phyloP scores from a whole-genome alignment of 2,329 filamentous ascomycete species.

The Pseudogymnoascus sp. region DNA sequence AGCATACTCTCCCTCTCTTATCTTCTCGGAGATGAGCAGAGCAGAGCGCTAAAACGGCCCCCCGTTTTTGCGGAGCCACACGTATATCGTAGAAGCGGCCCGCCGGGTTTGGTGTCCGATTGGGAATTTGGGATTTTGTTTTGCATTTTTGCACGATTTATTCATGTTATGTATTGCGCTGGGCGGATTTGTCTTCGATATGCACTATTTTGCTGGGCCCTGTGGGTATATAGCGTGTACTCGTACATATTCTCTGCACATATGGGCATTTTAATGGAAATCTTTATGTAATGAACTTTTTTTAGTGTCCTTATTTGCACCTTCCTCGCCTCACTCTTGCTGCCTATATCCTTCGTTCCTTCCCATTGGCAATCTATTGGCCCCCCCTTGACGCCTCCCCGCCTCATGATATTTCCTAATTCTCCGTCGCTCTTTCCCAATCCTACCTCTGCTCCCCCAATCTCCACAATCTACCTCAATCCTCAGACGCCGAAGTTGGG shows the following conservation, averaged over 20 bases:
- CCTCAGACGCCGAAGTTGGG: too few species aligned
- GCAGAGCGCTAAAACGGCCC: not conserved
- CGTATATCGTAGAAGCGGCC: constrained; percentile 4
- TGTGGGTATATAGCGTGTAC: constrained; percentile 1
- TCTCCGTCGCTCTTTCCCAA: not conserved
- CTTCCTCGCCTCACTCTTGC: not conserved
- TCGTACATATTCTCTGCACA: not conserved
- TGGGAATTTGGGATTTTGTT: not conserved
- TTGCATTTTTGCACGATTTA: not conserved
- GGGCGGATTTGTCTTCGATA: not conserved
- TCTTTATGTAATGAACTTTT: not conserved
- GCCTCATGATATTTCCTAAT: not conserved
- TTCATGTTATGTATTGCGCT: not conserved
- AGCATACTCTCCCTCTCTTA: not conserved
- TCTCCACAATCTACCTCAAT: too few species aligned
- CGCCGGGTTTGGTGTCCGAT: constrained; percentile 7
- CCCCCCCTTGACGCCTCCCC: not conserved
- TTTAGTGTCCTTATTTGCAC: not conserved
- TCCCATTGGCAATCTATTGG: not conserved
- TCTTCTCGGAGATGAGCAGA: not conserved
- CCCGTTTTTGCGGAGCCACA: constrained; percentile 7
- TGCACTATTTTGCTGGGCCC: not conserved
- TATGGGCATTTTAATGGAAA: not conserved
- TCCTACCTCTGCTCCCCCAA: not conserved
- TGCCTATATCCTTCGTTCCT: not conserved